These are phyloP conservation scores for Gleditsia sinensis DNA, from an alignment of 306 rosid genomes.

Conservation along the genomic window DNA sequence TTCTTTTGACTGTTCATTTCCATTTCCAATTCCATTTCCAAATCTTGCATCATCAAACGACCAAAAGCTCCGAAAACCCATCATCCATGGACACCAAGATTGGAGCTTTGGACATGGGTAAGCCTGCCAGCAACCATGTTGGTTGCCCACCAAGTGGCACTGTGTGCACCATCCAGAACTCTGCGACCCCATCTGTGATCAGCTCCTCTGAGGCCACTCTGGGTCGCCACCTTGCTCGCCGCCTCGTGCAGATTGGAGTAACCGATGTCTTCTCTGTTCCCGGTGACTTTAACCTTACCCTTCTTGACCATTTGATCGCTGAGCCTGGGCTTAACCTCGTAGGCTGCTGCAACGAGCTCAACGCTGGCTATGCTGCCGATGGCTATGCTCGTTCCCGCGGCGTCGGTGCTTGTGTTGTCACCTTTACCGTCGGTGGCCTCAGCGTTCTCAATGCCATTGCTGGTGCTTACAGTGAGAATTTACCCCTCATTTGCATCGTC, in stretches of 20 bases:
- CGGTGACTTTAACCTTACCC: constrained; percentile 62
- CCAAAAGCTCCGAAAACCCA: no score
- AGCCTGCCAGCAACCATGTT: constrained; percentile 26
- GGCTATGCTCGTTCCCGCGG: constrained; percentile 60
- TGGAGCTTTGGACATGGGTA: constrained; percentile 40
- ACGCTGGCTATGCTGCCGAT: constrained; percentile 72
- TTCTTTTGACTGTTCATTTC: background rate
- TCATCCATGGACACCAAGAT: constrained; percentile 44
- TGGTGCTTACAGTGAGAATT: constrained; percentile 66
- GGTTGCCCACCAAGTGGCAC: constrained; percentile 32
- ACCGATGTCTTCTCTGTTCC: constrained; percentile 62
- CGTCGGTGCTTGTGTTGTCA: constrained; percentile 67
- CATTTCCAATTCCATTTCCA: no score
- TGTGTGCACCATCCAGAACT: constrained; percentile 31
- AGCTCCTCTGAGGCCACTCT: constrained; percentile 44
- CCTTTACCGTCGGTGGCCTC: constrained; percentile 59
- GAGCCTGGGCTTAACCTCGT: constrained; percentile 46
- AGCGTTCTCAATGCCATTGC: constrained; percentile 60
- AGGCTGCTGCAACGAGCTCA: constrained; percentile 70
- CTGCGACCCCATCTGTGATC: background rate
- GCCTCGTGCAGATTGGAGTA: constrained; percentile 56
- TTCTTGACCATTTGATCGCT: constrained; percentile 60
- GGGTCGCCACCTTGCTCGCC: constrained; percentile 56
- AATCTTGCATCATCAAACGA: no score
- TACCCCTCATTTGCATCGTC: constrained; percentile 59